Conservation (phyloP, 345 rosid species). For the Tarenaya hassleriana region DNA sequence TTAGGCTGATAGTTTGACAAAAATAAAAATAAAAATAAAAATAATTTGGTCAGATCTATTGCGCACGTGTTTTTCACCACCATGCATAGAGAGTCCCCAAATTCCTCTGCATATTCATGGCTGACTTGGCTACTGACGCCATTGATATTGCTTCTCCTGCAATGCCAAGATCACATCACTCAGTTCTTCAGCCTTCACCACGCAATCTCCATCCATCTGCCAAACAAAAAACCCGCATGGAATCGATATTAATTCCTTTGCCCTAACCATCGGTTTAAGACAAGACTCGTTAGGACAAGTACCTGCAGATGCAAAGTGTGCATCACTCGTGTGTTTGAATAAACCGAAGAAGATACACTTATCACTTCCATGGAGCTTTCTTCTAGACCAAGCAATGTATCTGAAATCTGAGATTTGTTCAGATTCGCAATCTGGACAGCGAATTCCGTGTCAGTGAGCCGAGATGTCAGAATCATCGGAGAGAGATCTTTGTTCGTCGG, state of each 20-base stretch:
- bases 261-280: no score
- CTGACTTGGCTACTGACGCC: no score
- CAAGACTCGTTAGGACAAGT: no score
- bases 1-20: no score
- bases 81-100: no score
- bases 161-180: slow-evolving; percentile 21
- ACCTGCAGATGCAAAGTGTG: slow-evolving; percentile 57
- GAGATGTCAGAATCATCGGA: slow-evolving; percentile 28
- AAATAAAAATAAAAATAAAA: no score
- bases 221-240: no score
- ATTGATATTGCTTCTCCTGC: slow-evolving; percentile 1
- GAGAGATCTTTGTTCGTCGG: neutral
- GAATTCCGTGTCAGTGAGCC: slow-evolving; percentile 43
- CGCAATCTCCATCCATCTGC: slow-evolving; percentile 19
- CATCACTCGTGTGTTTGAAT: slow-evolving; percentile 43
- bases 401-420: no score
- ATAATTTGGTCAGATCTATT: no score
- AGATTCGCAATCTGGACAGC: slow-evolving; percentile 20
- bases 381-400: slow-evolving; percentile 39
- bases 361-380: slow-evolving; percentile 36
- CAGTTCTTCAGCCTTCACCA: slow-evolving; percentile 19
- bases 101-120: no score
- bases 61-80: no score
- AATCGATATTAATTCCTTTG: no score
- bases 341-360: slow-evolving; percentile 51